phyloP scores from a whole-genome alignment of 108 stramenopile genomes.

The Craspedostauros australis region DNA sequence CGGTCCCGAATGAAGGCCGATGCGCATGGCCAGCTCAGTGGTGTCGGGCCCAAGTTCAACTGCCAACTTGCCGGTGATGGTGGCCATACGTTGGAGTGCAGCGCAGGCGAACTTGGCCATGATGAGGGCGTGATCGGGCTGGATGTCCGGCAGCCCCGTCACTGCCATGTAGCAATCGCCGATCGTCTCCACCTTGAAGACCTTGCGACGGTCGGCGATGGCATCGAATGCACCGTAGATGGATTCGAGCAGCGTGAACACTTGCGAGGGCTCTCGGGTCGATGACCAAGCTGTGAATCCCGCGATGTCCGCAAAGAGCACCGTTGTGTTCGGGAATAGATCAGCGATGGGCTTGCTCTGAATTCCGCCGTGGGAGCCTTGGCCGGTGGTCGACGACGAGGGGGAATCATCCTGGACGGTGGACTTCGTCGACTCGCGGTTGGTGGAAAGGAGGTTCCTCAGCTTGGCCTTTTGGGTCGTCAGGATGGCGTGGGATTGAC shows the following conservation, averaged over 20 bases:
- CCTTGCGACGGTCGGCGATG: slow-evolving; percentile 3
- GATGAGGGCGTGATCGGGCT: slow-evolving; percentile 30
- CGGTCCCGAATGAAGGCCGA: slow-evolving; percentile 43
- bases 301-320: no score
- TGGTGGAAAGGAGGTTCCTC: no score
- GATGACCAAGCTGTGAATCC: slow-evolving; percentile 20
- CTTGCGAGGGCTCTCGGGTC: slow-evolving; percentile 5
- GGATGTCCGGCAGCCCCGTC: slow-evolving; percentile 14
- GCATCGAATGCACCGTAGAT: slow-evolving; percentile 4
- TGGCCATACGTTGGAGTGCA: slow-evolving; percentile 18
- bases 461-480: no score
- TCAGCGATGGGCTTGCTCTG: no score
- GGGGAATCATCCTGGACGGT: no score
- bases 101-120: slow-evolving; percentile 27
- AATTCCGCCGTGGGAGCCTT: no score
- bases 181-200: slow-evolving; percentile 27
- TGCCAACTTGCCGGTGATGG: slow-evolving; percentile 6
- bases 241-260: slow-evolving; percentile 9
- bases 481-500: no score
- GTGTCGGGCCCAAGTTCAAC: slow-evolving; percentile 18
- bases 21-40: slow-evolving; percentile 17
- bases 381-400: no score
- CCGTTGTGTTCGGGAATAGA: no score
- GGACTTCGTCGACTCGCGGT: no score
- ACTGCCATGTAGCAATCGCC: slow-evolving; percentile 55